These are phyloP conservation scores for Rhizoclosmatium globosum DNA, from an alignment of 192 early-diverging fungal genomes.

Conservation along the genomic window DNA sequence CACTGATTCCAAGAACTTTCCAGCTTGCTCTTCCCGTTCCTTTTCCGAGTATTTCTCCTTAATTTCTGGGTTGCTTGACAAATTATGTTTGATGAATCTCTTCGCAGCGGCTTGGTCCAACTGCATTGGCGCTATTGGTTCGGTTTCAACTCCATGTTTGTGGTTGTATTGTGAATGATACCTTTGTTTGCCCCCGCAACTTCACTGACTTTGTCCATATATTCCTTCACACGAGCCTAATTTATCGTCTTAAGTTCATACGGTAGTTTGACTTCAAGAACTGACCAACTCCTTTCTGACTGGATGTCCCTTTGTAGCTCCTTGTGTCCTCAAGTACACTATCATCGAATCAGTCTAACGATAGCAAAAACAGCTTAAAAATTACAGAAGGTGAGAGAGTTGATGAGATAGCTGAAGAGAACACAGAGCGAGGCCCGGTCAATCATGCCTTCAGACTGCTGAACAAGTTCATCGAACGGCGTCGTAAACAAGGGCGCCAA, in stretches of 20 bases:
- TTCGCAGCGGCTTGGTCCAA: constrained; percentile 33
- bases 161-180: neutral
- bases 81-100: constrained; percentile 38
- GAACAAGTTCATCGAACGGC: constrained; percentile 17
- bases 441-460: constrained; percentile 3
- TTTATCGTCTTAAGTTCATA: neutral
- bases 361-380: neutral
- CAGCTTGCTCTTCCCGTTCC: neutral
- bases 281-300: constrained; percentile 28
- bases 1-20: constrained; percentile 10
- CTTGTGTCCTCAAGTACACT: constrained; percentile 33
- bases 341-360: neutral
- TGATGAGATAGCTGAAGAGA: constrained; percentile 15
- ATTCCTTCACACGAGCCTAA: constrained; percentile 23
- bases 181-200: neutral
- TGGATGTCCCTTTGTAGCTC: constrained; percentile 35
- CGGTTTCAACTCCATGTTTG: neutral
- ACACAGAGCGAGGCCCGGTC: constrained; percentile 30
- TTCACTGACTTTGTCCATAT: constrained; percentile 24
- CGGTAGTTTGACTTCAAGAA: neutral
- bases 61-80: constrained; percentile 21
- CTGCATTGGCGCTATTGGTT: constrained; percentile 11
- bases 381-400: constrained; percentile 30
- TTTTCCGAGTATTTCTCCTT: constrained; percentile 5
- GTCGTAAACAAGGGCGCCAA: neutral